Percentiles rank a stretch among this genome's conserved stretches.
These are phyloP conservation scores for Aspergillus vadensis DNA, from an alignment of 2,329 filamentous ascomycete genomes.

Conservation along the genomic window DNA sequence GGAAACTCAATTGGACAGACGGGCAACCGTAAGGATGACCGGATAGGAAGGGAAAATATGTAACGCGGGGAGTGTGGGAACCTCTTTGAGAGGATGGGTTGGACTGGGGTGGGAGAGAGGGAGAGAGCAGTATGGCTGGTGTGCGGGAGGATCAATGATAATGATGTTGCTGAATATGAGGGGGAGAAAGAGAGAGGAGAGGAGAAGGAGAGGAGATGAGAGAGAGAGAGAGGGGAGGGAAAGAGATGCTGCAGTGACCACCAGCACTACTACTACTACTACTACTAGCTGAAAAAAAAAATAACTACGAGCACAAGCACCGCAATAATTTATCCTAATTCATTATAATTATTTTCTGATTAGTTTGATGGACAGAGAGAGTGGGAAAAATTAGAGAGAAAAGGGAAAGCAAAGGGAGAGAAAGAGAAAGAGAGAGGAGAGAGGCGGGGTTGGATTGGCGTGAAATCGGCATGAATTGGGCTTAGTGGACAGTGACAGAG, in stretches of 20 bases:
- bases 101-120: neutral
- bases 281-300: neutral
- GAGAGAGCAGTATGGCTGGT: neutral
- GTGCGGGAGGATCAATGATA: neutral
- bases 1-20: constrained; percentile 16
- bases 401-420: constrained; percentile 8
- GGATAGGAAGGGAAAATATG: neutral
- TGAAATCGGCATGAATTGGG: neutral
- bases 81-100: constrained; percentile 3
- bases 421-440: neutral
- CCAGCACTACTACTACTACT: neutral
- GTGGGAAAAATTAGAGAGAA: neutral
- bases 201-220: neutral
- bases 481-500: neutral
- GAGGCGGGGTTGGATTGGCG: constrained; percentile 9
- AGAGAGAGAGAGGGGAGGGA: neutral
- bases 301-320: too few species aligned
- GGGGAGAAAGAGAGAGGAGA: neutral
- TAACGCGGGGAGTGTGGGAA: constrained; percentile 2
- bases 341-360: neutral
- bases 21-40: neutral
- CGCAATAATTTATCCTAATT: neutral
- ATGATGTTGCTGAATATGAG: neutral
- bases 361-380: neutral
- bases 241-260: neutral